Conservation (phyloP, 768 basidiomycete genomes). For the Mycena polygramma region DNA sequence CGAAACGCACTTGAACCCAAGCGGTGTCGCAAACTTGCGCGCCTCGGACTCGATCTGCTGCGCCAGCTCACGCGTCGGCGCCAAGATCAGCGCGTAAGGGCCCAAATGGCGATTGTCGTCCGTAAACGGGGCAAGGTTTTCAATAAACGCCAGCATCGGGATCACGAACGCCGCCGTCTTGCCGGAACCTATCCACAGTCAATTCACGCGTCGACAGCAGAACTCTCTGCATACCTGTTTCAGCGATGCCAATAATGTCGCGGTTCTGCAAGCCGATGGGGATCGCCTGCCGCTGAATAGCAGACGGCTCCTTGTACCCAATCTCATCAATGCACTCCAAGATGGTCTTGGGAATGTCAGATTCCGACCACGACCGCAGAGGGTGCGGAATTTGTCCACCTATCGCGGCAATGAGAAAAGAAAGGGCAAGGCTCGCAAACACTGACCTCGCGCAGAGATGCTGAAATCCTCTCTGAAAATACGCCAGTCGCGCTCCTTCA, state of each 20-base stretch:
- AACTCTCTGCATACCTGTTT: constrained; percentile 78
- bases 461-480: constrained; percentile 99
- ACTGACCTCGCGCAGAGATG: constrained; percentile 88
- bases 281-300: constrained; percentile 98
- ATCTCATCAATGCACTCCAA: constrained; percentile 89
- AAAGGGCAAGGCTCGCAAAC: constrained; percentile 11
- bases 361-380: constrained; percentile 92
- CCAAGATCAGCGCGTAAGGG: constrained; percentile 92
- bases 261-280: constrained; percentile 98
- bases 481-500: constrained; percentile 99
- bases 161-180: constrained; percentile 99
- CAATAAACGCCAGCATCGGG: constrained; percentile 97
- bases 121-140: constrained; percentile 83
- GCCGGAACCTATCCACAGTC: constrained; percentile 80
- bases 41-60: constrained; percentile 97
- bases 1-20: constrained; percentile 95
- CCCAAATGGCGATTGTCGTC: constrained; percentile 96
- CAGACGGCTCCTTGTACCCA: constrained; percentile 97
- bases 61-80: constrained; percentile 98
- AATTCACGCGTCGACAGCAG: constrained; percentile 21
- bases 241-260: constrained; percentile 98
- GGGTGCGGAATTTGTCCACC: constrained; percentile 96
- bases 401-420: constrained; percentile 45
- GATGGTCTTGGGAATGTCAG: constrained; percentile 81
- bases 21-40: constrained; percentile 89